Evolutionary conservation across 306 rosid species (phyloP).

Genomic region (Neltuma alba): DNA sequence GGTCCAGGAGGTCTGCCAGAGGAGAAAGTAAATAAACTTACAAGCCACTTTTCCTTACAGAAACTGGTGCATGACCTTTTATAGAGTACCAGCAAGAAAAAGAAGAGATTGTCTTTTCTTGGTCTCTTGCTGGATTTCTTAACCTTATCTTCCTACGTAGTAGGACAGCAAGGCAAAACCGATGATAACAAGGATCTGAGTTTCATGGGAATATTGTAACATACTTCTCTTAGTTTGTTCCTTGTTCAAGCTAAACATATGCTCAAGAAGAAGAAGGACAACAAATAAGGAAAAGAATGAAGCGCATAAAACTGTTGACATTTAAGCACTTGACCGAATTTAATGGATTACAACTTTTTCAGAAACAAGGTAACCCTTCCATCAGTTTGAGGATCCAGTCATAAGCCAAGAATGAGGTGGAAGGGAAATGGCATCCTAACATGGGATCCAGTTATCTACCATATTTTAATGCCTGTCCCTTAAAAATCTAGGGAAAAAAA

Average conservation of each 20-base stretch:
- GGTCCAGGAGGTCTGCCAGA: slow-evolving; percentile 88
- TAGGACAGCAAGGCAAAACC: neutral
- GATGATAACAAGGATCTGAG: neutral
- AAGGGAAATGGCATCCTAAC: neutral
- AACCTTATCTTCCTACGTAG: neutral
- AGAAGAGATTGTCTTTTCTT: neutral
- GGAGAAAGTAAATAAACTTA: slow-evolving; percentile 33
- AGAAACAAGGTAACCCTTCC: neutral
- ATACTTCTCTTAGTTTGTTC: neutral
- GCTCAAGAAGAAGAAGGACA: neutral
- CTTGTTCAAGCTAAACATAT: neutral
- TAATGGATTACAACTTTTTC: neutral
- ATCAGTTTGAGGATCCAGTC: neutral
- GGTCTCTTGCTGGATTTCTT: slow-evolving; percentile 17
- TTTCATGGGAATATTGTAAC: neutral
- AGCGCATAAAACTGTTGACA: neutral
- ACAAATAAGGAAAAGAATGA: neutral
- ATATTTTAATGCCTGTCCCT: neutral
- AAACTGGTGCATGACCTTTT: slow-evolving; percentile 18
- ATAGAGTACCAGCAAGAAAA: neutral
- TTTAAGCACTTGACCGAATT: neutral
- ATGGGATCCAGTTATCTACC: neutral
- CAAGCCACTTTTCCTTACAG: slow-evolving; percentile 28
- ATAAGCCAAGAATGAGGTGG: neutral
- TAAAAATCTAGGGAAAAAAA: neutral